Conservation (phyloP, 768 basidiomycete genomes). For the Inosperma sp. region DNA sequence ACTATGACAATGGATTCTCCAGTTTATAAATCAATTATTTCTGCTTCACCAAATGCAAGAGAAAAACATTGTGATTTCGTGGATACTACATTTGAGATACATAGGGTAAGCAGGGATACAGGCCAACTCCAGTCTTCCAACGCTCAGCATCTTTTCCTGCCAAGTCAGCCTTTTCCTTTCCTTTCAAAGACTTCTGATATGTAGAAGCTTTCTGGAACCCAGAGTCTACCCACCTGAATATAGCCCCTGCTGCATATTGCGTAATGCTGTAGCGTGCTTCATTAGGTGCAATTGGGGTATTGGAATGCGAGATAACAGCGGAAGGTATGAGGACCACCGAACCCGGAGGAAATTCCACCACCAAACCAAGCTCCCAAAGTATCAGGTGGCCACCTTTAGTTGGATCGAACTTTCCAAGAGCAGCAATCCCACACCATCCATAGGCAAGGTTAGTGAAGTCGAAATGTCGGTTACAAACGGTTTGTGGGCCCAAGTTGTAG, state of each 20-base stretch:
- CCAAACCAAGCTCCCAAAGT: too few relatives aligned
- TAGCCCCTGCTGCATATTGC: slow-evolving; percentile 9
- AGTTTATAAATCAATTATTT: too few relatives aligned
- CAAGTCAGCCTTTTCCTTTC: neutral
- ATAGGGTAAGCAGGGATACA: too few relatives aligned
- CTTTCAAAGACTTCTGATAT: neutral
- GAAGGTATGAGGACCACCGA: slow-evolving; percentile 11
- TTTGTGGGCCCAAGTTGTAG: slow-evolving; percentile 2
- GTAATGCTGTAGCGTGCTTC: slow-evolving; percentile 6
- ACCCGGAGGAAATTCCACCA: slow-evolving; percentile 13
- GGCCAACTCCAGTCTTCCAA: neutral
- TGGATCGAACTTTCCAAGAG: neutral
- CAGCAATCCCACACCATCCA: neutral
- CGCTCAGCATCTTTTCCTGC: neutral
- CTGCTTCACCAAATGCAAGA: too few relatives aligned
- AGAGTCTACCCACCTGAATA: slow-evolving; percentile 9
- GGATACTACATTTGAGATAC: too few relatives aligned
- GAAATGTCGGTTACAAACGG: neutral
- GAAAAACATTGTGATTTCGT: too few relatives aligned
- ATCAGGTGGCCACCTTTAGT: neutral
- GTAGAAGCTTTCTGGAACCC: neutral
- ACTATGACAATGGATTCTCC: too few relatives aligned
- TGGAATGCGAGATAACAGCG: slow-evolving; percentile 10
- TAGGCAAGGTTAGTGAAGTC: too few relatives aligned
- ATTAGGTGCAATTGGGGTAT: neutral